These are phyloP conservation scores for Wickerhamomyces bisporus DNA, from an alignment of 805 yeast species.

Conservation along the genomic window DNA sequence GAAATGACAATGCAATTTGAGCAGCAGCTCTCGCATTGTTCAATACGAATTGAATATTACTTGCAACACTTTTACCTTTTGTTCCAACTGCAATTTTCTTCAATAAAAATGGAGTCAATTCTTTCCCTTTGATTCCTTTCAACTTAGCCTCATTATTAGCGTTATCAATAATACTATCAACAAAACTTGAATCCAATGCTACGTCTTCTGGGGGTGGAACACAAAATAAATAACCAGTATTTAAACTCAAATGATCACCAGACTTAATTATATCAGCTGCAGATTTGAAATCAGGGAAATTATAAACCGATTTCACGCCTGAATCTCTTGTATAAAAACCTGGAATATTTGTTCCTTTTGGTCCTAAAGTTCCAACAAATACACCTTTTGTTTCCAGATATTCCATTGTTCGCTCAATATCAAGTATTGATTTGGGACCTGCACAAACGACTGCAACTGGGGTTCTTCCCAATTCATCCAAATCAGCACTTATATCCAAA, in stretches of 20 bases:
- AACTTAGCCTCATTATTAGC: slow-evolving; percentile 54
- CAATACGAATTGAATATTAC: slow-evolving; percentile 70
- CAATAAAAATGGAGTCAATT: slow-evolving; percentile 73
- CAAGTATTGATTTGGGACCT: slow-evolving; percentile 85
- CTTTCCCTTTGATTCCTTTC: slow-evolving; percentile 60
- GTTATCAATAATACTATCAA: slow-evolving; percentile 48
- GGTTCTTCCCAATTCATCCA: slow-evolving; percentile 77
- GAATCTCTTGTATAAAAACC: slow-evolving; percentile 81
- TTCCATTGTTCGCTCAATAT: slow-evolving; percentile 76
- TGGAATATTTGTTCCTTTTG: slow-evolving; percentile 53
- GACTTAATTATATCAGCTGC: slow-evolving; percentile 61
- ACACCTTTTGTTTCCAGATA: slow-evolving; percentile 90
- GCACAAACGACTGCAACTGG: slow-evolving; percentile 89
- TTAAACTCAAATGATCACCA: slow-evolving; percentile 43
- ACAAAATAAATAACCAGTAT: slow-evolving; percentile 73
- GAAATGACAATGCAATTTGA: slow-evolving; percentile 43
- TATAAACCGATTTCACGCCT: slow-evolving; percentile 66
- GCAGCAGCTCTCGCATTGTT: slow-evolving; percentile 72
- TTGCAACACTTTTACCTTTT: slow-evolving; percentile 60
- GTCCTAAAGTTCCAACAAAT: slow-evolving; percentile 66
- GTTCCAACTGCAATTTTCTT: slow-evolving; percentile 62
- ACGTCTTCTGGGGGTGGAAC: slow-evolving; percentile 69
- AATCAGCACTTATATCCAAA: slow-evolving; percentile 82
- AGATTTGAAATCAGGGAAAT: slow-evolving; percentile 43
- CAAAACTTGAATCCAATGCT: slow-evolving; percentile 51